A percentile compares a stretch with the other conserved stretches of the same genome.
These are phyloP conservation scores for Talaromyces sp. DNA, from an alignment of 2,329 filamentous ascomycete genomes.

Conservation along the genomic window DNA sequence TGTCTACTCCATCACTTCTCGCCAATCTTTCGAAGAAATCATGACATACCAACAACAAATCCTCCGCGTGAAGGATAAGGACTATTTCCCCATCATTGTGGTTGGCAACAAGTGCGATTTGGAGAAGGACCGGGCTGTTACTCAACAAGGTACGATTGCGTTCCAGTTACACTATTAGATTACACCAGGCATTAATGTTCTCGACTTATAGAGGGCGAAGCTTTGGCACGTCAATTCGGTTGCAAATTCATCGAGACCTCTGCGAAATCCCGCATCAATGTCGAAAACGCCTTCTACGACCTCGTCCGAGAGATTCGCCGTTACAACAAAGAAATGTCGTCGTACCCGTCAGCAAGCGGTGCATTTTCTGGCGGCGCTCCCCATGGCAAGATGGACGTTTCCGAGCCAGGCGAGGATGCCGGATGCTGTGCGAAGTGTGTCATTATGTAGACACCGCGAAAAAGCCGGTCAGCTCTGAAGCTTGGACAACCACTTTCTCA, in stretches of 20 bases:
- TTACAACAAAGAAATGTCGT: constrained; percentile 98
- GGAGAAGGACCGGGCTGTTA: constrained; percentile 86
- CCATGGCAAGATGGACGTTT: constrained; percentile 72
- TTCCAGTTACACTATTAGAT: background rate
- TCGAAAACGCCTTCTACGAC: constrained; percentile 98
- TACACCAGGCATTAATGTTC: background rate
- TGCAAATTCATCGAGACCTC: constrained; percentile 99
- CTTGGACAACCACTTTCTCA: background rate
- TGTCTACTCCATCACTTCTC: constrained; percentile 96
- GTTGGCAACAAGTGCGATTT: constrained; percentile 99
- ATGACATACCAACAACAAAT: constrained; percentile 99
- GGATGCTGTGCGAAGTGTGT: constrained; percentile 85
- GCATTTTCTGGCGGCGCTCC: constrained; percentile 62
- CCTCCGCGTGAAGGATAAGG: constrained; percentile 97
- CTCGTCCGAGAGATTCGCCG: constrained; percentile 96
- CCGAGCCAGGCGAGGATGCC: constrained; percentile 49
- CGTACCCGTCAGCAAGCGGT: constrained; percentile 69
- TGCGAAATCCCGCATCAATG: constrained; percentile 95
- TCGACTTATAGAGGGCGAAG: constrained; percentile 71
- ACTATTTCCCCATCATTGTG: constrained; percentile 99
- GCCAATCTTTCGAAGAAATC: constrained; percentile 97
- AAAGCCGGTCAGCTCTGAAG: background rate
- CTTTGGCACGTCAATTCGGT: constrained; percentile 78
- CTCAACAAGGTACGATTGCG: constrained; percentile 72
- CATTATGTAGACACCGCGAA: constrained; percentile 65